Evolutionary conservation across 495 filamentous ascomycete genomes (phyloP).

Genomic region (Talaromyces ruber): DNA sequence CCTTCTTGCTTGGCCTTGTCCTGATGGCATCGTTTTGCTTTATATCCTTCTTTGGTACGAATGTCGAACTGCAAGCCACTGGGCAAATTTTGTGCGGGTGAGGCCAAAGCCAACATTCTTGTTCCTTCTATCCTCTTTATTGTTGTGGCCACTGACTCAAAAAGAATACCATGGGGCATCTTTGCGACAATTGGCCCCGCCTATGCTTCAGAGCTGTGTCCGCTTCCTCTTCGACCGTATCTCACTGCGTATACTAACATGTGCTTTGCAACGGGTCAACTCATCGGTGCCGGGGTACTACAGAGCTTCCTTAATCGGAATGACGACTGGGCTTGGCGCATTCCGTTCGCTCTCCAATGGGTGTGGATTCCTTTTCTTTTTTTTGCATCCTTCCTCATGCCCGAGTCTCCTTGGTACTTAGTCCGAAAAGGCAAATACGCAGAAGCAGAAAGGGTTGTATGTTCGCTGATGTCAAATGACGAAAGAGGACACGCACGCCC

Average conservation of each 20-base stretch:
- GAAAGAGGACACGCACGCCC: neutral
- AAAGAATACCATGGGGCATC: constrained; percentile 24
- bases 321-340: constrained; percentile 43
- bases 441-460: constrained; percentile 39
- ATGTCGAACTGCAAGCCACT: constrained; percentile 46
- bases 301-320: constrained; percentile 18
- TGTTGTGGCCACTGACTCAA: neutral
- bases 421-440: constrained; percentile 21
- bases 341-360: constrained; percentile 50
- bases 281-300: constrained; percentile 40
- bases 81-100: constrained; percentile 61
- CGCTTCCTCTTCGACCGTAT: constrained; percentile 30
- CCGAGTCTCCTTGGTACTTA: constrained; percentile 41
- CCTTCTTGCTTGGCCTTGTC: constrained; percentile 48
- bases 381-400: constrained; percentile 26
- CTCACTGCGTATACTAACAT: constrained; percentile 37
- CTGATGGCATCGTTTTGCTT: constrained; percentile 48
- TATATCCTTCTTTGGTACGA: constrained; percentile 59
- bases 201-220: constrained; percentile 44
- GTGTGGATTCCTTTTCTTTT: constrained; percentile 41
- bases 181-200: constrained; percentile 44
- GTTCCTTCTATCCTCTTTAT: constrained; percentile 16
- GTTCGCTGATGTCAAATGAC: constrained; percentile 18
- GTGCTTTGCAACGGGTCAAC: constrained; percentile 42
- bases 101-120: too few relatives aligned